Evolutionary conservation across 2,329 filamentous ascomycete species (phyloP).

Genomic region (Ascochyta rabiei): DNA sequence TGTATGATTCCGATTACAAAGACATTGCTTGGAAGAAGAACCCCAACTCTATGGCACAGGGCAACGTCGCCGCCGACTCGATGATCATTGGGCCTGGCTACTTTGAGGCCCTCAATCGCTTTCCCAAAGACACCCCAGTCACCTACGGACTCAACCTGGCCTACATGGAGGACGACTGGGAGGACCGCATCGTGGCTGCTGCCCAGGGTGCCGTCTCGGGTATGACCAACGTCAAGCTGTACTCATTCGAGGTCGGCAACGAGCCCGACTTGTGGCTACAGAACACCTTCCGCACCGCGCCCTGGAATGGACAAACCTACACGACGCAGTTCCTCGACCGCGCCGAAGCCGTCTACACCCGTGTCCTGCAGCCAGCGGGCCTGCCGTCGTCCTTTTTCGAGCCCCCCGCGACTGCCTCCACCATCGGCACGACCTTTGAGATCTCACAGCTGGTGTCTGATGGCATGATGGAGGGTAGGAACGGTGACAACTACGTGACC

Average conservation of each 20-base stretch:
- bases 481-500: constrained; percentile 48
- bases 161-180: constrained; percentile 53
- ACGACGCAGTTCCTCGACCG: constrained; percentile 55
- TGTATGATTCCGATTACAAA: constrained; percentile 49
- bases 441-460: constrained; percentile 50
- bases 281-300: constrained; percentile 54
- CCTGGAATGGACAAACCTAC: constrained; percentile 54
- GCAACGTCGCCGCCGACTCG: constrained; percentile 50
- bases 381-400: constrained; percentile 56
- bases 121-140: constrained; percentile 57
- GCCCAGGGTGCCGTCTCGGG: constrained; percentile 49
- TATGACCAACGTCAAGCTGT: constrained; percentile 48
- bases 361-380: constrained; percentile 52
- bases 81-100: constrained; percentile 57
- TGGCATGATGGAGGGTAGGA: constrained; percentile 48
- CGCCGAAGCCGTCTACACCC: constrained; percentile 52
- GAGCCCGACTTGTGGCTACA: constrained; percentile 52
- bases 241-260: constrained; percentile 54
- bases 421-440: constrained; percentile 58
- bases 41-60: constrained; percentile 47
- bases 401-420: constrained; percentile 56
- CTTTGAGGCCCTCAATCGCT: constrained; percentile 56
- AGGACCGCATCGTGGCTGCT: constrained; percentile 51
- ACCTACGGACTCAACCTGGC: constrained; percentile 59
- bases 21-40: constrained; percentile 50